A percentile compares a stretch with the other conserved stretches of the same genome.
These are phyloP conservation scores for Lanmaoa rubissima DNA, from an alignment of 768 basidiomycete species.

Conservation along the genomic window DNA sequence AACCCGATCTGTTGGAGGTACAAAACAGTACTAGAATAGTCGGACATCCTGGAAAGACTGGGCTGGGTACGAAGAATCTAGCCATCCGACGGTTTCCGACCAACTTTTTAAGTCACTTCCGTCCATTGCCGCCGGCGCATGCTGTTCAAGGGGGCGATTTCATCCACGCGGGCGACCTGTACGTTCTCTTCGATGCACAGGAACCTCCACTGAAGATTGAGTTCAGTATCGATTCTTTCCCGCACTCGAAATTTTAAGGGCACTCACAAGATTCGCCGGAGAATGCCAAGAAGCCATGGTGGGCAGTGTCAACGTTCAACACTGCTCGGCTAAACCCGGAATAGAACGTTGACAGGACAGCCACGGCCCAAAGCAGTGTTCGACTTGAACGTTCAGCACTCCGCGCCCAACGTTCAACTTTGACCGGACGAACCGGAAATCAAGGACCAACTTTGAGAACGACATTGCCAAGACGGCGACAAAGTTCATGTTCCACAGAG, in stretches of 20 bases:
- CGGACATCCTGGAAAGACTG: constrained; percentile 2
- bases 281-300: background rate
- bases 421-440: background rate
- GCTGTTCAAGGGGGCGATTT: background rate
- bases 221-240: background rate
- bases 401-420: background rate
- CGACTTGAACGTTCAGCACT: background rate
- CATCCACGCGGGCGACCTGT: background rate
- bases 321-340: background rate
- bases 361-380: background rate
- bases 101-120: background rate
- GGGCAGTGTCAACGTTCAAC: background rate
- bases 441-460: background rate
- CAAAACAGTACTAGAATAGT: background rate
- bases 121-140: background rate
- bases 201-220: background rate
- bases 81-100: no score
- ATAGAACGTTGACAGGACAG: background rate
- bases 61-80: background rate
- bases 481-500: background rate
- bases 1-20: constrained; percentile 6
- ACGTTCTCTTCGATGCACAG: background rate
- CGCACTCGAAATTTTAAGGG: background rate
- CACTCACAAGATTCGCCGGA: background rate
- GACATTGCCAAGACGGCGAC: background rate